Evolutionary conservation across 2,329 filamentous ascomycete genomes (phyloP).

Genomic region (Fusarium avenaceum): DNA sequence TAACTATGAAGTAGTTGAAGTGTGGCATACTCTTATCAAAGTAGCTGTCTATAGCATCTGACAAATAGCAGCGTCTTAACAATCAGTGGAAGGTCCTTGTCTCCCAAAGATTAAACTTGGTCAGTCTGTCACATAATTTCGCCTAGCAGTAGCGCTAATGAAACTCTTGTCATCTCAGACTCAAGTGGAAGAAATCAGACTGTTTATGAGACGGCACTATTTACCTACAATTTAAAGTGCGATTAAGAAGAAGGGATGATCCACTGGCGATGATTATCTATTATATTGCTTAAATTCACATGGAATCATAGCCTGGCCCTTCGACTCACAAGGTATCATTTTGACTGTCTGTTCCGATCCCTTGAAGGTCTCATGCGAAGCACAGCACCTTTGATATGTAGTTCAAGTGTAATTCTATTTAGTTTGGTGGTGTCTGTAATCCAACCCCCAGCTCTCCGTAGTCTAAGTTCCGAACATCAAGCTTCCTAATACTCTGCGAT

Average conservation of each 20-base stretch:
- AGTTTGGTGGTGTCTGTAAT: too few relatives aligned
- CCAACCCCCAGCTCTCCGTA: too few relatives aligned
- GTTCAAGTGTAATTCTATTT: too few relatives aligned
- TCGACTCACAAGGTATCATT: too few relatives aligned
- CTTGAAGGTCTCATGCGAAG: too few relatives aligned
- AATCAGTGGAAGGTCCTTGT: conserved; percentile 2
- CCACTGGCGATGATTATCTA: too few relatives aligned
- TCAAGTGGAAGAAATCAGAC: neutral
- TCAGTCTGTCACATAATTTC: neutral
- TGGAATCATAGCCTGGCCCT: too few relatives aligned
- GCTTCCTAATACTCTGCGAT: too few relatives aligned
- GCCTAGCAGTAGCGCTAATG: neutral
- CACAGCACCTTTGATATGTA: too few relatives aligned
- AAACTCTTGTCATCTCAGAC: neutral
- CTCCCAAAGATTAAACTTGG: neutral
- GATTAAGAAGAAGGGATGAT: neutral
- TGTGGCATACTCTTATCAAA: neutral
- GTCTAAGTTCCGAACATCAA: too few relatives aligned
- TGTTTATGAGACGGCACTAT: neutral
- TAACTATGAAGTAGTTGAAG: neutral
- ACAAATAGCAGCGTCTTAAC: neutral
- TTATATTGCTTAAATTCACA: too few relatives aligned
- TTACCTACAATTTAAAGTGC: neutral
- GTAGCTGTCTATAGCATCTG: neutral
- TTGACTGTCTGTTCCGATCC: too few relatives aligned